Conservation (phyloP, 2,329 filamentous ascomycete species). For the Penicillium janthinellum region DNA sequence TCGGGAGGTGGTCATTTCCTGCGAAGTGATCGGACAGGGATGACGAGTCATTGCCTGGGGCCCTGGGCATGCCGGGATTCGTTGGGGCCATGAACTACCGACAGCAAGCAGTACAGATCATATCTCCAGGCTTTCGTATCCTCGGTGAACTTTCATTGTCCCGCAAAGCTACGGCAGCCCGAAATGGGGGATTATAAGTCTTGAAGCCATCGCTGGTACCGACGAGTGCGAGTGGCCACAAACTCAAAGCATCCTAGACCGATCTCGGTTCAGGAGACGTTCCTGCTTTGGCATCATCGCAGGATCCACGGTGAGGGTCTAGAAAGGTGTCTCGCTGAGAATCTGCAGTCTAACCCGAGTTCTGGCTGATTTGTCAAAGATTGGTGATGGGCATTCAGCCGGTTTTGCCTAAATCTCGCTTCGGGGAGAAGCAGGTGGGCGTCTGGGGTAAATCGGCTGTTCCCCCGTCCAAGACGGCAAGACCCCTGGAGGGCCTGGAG, state of each 20-base stretch:
- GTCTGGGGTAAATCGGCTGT: not conserved
- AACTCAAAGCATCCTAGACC: not conserved
- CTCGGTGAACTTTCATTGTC: not conserved
- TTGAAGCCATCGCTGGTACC: not conserved
- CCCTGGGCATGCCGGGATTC: not conserved
- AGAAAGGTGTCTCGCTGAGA: not conserved
- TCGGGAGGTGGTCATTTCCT: not conserved
- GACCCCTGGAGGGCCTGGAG: too few relatives aligned
- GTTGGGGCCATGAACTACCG: not conserved
- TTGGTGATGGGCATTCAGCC: not conserved
- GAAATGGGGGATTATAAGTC: not conserved
- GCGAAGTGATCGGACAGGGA: not conserved
- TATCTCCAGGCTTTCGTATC: not conserved
- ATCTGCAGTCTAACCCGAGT: conserved; percentile 3
- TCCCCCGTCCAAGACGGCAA: not conserved
- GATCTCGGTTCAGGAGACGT: not conserved
- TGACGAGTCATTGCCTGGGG: not conserved
- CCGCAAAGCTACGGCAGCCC: not conserved
- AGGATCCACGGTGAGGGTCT: not conserved
- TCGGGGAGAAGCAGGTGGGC: not conserved
- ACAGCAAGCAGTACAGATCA: not conserved
- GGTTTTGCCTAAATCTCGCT: conserved; percentile 5
- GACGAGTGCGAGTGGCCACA: not conserved
- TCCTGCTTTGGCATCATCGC: not conserved
- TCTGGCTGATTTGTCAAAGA: not conserved